Base-by-base conservation (phyloP, 2,329 filamentous ascomycete species). In the Erysiphe neolycopersici region DNA sequence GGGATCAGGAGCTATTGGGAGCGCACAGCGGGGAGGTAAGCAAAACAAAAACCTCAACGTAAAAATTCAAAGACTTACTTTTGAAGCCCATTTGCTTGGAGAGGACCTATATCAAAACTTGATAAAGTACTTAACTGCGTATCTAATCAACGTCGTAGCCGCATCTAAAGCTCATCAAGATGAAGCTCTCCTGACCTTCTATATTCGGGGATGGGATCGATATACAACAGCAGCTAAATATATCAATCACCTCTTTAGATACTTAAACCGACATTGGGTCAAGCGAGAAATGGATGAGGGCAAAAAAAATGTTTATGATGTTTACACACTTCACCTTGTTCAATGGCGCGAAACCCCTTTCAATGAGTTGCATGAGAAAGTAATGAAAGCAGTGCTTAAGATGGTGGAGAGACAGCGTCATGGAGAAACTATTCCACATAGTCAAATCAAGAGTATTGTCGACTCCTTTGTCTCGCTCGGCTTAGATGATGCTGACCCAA, bases 281-380 rank as follows among this genome's bases (percentile, higher is more conserved):
- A 98, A 94, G 68, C 71, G 89, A 29, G 89, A 98, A 62, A 93
- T 98, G 63, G 89, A 98, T 49, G 89, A 98, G 60, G 89, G 89
- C 31, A 95, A 98, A 64, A 94, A 95, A 65, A 81, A 87, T 54
- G 81, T 95, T 8, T 95, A 91, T 60, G 89, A 98, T 59, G 89
- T 98, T 41, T 98, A 98, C 61, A 98, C 89, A 0, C 64, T 98
- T 32, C 89, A 98, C 54, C 66, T 98, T 36, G 89, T 95, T 17
- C 82, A 87, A 56, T 98, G 89, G 89, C 84, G 85, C 51, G 72
- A 79, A 51, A 82, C 92, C 47, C 76, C 98, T 54, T 98, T 98
- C 59, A 69, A 73, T 47, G 71, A 74, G 46, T 82, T 94, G 2
- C 78, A 85, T 44, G 67, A 69, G 47, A 87, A 84, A 59, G 85